Evolutionary conservation across 2,329 filamentous ascomycete species (phyloP).

Genomic region (Emergomyces orientalis): DNA sequence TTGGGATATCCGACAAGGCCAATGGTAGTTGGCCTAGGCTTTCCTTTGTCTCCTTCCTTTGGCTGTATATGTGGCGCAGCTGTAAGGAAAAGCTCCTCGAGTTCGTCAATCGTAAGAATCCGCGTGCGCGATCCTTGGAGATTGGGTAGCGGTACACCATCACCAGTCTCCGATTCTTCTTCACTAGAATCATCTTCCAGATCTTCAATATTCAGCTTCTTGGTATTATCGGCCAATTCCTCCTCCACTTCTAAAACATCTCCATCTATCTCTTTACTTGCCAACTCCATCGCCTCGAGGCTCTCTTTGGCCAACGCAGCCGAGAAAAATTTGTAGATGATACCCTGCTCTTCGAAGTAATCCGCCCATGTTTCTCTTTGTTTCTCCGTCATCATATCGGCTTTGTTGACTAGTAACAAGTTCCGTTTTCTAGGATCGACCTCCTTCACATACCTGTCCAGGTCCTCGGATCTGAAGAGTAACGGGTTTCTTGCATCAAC

Average conservation of each 20-base stretch:
- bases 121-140: slow-evolving; percentile 48
- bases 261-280: slow-evolving; percentile 34
- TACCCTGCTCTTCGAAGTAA: slow-evolving; percentile 69
- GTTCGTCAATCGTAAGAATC: slow-evolving; percentile 85
- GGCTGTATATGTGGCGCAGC: slow-evolving; percentile 52
- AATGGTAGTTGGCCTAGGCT: slow-evolving; percentile 61
- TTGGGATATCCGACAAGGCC: slow-evolving; percentile 97
- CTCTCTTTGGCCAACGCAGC: slow-evolving; percentile 82
- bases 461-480: slow-evolving; percentile 85
- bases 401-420: slow-evolving; percentile 90
- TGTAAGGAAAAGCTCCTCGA: slow-evolving; percentile 77
- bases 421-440: slow-evolving; percentile 84
- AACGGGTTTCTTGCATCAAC: slow-evolving; percentile 93
- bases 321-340: slow-evolving; percentile 94
- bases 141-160: slow-evolving; percentile 22
- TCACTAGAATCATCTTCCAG: slow-evolving; percentile 26
- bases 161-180: slow-evolving; percentile 15
- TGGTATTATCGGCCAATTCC: slow-evolving; percentile 33
- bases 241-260: slow-evolving; percentile 44
- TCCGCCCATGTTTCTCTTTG: slow-evolving; percentile 79
- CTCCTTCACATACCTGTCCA: slow-evolving; percentile 90
- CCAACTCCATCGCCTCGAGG: slow-evolving; percentile 60
- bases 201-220: slow-evolving; percentile 40
- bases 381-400: slow-evolving; percentile 90
- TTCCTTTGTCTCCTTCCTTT: slow-evolving; percentile 26